Conservation (phyloP, 2,329 filamentous ascomycete genomes). For the Stachybotrys chartarum region DNA sequence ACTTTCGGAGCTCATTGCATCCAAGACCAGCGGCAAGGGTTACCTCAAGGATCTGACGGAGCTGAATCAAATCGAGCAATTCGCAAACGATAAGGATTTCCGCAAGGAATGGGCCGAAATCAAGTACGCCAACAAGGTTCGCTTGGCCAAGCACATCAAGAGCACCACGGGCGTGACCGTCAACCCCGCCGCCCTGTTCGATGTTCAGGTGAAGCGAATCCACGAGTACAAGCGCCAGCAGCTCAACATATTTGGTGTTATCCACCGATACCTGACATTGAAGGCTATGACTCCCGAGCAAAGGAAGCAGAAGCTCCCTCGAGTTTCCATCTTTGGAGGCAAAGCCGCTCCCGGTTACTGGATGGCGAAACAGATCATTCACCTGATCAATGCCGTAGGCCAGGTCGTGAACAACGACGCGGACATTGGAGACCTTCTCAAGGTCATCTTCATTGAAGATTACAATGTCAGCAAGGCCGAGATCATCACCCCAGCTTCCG, state of each 20-base stretch:
- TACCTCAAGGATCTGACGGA: slow-evolving; percentile 88
- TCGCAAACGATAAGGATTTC: slow-evolving; percentile 79
- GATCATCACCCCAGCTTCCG: slow-evolving; percentile 88
- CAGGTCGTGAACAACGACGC: slow-evolving; percentile 85
- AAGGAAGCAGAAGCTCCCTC: slow-evolving; percentile 76
- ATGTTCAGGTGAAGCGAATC: slow-evolving; percentile 97
- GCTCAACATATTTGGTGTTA: slow-evolving; percentile 97
- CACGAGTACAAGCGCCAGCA: slow-evolving; percentile 99
- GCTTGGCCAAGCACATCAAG: slow-evolving; percentile 87
- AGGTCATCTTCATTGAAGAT: slow-evolving; percentile 95
- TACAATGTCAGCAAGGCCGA: slow-evolving; percentile 99
- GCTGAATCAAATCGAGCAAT: slow-evolving; percentile 79
- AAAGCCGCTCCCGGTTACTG: slow-evolving; percentile 98
- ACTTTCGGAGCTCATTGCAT: slow-evolving; percentile 84
- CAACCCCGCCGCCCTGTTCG: slow-evolving; percentile 83
- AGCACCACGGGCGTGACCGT: slow-evolving; percentile 70
- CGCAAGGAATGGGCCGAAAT: slow-evolving; percentile 93
- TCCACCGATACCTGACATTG: slow-evolving; percentile 84
- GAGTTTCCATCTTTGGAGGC: slow-evolving; percentile 93
- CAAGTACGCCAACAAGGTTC: slow-evolving; percentile 93
- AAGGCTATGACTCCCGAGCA: slow-evolving; percentile 80
- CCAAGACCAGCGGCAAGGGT: slow-evolving; percentile 73
- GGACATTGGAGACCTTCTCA: slow-evolving; percentile 88
- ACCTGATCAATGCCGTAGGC: slow-evolving; percentile 89
- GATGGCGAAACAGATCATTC: slow-evolving; percentile 99